These are phyloP conservation scores for Saturnispora sanitii DNA, from an alignment of 805 yeast genomes.

Conservation along the genomic window DNA sequence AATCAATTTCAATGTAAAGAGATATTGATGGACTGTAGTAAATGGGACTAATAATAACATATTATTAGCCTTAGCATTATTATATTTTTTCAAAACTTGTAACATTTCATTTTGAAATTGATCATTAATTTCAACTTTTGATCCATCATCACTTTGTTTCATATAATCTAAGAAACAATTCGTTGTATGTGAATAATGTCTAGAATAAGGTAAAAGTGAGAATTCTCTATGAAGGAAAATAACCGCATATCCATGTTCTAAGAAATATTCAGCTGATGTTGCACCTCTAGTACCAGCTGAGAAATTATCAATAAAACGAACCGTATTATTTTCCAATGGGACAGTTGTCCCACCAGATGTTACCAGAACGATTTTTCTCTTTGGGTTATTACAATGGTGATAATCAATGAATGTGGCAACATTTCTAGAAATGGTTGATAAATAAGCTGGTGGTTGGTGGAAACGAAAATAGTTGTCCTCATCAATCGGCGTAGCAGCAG, in stretches of 20 bases:
- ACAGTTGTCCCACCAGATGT: constrained; percentile 98
- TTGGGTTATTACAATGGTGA: constrained; percentile 32
- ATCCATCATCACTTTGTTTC: constrained; percentile 37
- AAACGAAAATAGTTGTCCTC: constrained; percentile 69
- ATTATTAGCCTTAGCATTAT: constrained; percentile 38
- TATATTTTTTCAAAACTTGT: constrained; percentile 46
- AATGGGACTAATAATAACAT: constrained; percentile 69
- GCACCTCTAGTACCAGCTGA: constrained; percentile 98
- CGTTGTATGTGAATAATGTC: constrained; percentile 78
- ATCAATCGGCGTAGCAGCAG: constrained; percentile 61
- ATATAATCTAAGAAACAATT: constrained; percentile 81
- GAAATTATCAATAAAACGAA: constrained; percentile 91
- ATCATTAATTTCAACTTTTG: constrained; percentile 48
- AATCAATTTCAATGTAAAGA: constrained; percentile 68
- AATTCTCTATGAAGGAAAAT: constrained; percentile 89
- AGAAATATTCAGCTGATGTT: constrained; percentile 83
- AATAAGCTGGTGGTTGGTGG: constrained; percentile 66
- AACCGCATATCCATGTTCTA: constrained; percentile 82
- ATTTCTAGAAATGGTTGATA: constrained; percentile 49
- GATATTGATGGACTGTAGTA: constrained; percentile 90
- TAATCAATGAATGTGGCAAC: constrained; percentile 50
- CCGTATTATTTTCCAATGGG: constrained; percentile 94
- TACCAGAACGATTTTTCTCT: constrained; percentile 60
- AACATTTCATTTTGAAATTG: constrained; percentile 54
- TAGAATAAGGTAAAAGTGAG: constrained; percentile 83